phyloP scores from a whole-genome alignment of 108 stramenopile genomes.

The Fistulifera solaris region DNA sequence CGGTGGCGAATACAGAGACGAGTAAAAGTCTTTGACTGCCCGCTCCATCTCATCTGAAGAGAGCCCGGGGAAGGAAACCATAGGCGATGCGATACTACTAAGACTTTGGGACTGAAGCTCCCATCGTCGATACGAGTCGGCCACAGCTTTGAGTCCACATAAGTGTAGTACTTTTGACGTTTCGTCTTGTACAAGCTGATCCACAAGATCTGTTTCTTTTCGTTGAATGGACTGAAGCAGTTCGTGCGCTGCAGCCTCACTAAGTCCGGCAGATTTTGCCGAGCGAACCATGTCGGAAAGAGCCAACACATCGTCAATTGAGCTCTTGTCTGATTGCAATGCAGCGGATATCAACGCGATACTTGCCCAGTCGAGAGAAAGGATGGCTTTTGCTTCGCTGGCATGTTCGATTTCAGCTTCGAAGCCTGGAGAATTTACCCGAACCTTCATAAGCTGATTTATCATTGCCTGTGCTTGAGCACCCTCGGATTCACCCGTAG shows the following conservation, averaged over 20 bases:
- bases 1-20: conserved; percentile 70
- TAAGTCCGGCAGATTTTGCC: conserved; percentile 46
- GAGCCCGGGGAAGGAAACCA: conserved; percentile 73
- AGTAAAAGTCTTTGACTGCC: conserved; percentile 70
- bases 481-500: conserved; percentile 52
- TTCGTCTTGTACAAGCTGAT: conserved; percentile 52
- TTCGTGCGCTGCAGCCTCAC: conserved; percentile 22
- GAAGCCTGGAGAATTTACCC: conserved; percentile 70
- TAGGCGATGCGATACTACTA: conserved; percentile 27
- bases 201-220: conserved; percentile 46
- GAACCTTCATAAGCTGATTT: conserved; percentile 41
- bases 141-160: conserved; percentile 52
- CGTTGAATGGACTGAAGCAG: conserved; percentile 39
- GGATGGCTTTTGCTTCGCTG: conserved; percentile 12
- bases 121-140: conserved; percentile 28
- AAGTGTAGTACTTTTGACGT: conserved; percentile 47
- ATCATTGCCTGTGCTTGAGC: conserved; percentile 57
- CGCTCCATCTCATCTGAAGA: conserved; percentile 40
- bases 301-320: conserved; percentile 56
- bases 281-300: conserved; percentile 41
- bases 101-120: not conserved
- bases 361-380: conserved; percentile 57
- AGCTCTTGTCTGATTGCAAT: conserved; percentile 37
- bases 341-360: conserved; percentile 55
- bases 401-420: conserved; percentile 28